These are phyloP conservation scores for Neonectria sp. DNA, from an alignment of 2,329 filamentous ascomycete genomes.

Conservation along the genomic window DNA sequence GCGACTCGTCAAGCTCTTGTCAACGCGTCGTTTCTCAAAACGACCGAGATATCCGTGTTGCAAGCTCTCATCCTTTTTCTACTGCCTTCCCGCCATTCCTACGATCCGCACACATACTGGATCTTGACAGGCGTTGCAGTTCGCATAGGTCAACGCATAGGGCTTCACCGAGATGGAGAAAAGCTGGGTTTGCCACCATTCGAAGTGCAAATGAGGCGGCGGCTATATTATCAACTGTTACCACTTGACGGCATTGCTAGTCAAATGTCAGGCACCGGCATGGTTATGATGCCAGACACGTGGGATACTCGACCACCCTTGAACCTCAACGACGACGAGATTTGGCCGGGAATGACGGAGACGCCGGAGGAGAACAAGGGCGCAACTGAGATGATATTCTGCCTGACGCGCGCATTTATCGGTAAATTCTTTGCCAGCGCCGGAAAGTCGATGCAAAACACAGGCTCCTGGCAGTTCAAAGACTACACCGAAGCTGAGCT, in stretches of 20 bases:
- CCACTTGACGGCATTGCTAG: slow-evolving; percentile 53
- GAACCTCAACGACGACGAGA: slow-evolving; percentile 57
- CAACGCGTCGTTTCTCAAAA: slow-evolving; percentile 65
- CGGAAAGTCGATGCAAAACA: slow-evolving; percentile 19
- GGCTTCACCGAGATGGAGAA: slow-evolving; percentile 64
- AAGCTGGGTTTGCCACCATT: slow-evolving; percentile 54
- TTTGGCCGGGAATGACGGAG: slow-evolving; percentile 55
- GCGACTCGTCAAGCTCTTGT: slow-evolving; percentile 64
- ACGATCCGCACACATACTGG: slow-evolving; percentile 66
- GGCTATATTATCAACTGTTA: slow-evolving; percentile 69
- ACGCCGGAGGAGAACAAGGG: slow-evolving; percentile 45
- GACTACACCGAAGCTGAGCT: slow-evolving; percentile 48
- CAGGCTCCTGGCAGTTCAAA: slow-evolving; percentile 3
- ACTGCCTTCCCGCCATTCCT: slow-evolving; percentile 53
- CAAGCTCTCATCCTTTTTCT: slow-evolving; percentile 68
- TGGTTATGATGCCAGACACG: slow-evolving; percentile 35
- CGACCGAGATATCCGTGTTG: slow-evolving; percentile 66
- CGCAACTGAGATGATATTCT: slow-evolving; percentile 56
- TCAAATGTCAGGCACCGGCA: slow-evolving; percentile 47
- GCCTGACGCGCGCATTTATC: slow-evolving; percentile 40
- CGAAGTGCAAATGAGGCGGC: slow-evolving; percentile 68
- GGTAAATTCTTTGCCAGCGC: slow-evolving; percentile 11
- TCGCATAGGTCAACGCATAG: slow-evolving; percentile 68
- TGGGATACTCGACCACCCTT: slow-evolving; percentile 53
- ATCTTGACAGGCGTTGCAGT: slow-evolving; percentile 63